These are phyloP conservation scores for Wakefieldia striispora DNA, from an alignment of 768 basidiomycete genomes.

Conservation along the genomic window DNA sequence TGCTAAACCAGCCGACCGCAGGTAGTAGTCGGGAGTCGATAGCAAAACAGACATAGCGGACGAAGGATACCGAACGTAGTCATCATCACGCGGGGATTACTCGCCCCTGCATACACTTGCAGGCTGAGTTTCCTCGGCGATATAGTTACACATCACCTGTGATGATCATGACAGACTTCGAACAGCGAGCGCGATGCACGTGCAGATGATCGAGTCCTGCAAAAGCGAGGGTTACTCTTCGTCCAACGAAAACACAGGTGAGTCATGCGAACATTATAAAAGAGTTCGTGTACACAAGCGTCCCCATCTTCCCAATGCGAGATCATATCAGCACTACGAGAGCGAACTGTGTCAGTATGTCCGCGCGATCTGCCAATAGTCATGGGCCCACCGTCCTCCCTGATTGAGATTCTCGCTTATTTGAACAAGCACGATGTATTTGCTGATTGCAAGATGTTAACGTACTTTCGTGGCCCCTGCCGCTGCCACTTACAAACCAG, in stretches of 20 bases:
- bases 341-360: slow-evolving; percentile 2
- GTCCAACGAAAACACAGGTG: slow-evolving; percentile 6
- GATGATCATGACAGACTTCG: slow-evolving; percentile 39
- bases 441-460: slow-evolving; percentile 45
- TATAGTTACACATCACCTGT: slow-evolving; percentile 22
- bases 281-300: slow-evolving; percentile 74
- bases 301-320: slow-evolving; percentile 91
- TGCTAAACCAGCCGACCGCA: slow-evolving; percentile 13
- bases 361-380: slow-evolving; percentile 2
- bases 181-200: slow-evolving; percentile 61
- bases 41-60: slow-evolving; percentile 22
- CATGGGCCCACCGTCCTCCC: slow-evolving; percentile 66
- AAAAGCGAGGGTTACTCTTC: slow-evolving; percentile 8
- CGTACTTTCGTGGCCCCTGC: slow-evolving; percentile 1
- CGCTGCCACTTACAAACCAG: slow-evolving; percentile 66
- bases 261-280: slow-evolving; percentile 59
- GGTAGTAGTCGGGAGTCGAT: slow-evolving; percentile 10
- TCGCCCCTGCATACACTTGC: slow-evolving; percentile 19
- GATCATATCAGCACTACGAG: slow-evolving; percentile 67
- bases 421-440: slow-evolving; percentile 84
- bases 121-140: slow-evolving; percentile 15
- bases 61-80: slow-evolving; percentile 15
- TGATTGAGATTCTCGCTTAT: slow-evolving; percentile 83
- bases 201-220: slow-evolving; percentile 72
- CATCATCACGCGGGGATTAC: slow-evolving; percentile 17